These are phyloP conservation scores for Odontarrhena argentea DNA, from an alignment of 345 rosid species.

Conservation along the genomic window DNA sequence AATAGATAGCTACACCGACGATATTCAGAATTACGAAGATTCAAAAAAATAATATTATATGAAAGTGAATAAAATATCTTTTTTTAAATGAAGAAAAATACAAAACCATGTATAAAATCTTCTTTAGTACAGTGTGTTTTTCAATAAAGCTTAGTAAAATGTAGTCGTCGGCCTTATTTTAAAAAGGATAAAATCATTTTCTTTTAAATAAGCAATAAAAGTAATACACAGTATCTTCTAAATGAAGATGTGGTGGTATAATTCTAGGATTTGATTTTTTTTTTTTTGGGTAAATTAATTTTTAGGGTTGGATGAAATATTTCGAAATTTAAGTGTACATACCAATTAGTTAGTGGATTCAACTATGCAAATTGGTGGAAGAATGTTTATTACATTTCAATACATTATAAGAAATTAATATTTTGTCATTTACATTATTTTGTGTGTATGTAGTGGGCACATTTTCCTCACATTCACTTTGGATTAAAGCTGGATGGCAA, in stretches of 20 bases:
- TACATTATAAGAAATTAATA: neutral
- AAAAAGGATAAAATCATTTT: neutral
- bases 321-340: constrained; percentile 23
- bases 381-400: constrained; percentile 23
- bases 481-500: constrained; percentile 83
- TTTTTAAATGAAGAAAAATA: too few relatives aligned
- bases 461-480: constrained; percentile 94
- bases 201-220: neutral
- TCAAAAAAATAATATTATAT: too few relatives aligned
- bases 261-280: constrained; percentile 25
- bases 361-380: constrained; percentile 41
- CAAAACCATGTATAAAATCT: neutral
- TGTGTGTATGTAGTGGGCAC: constrained; percentile 72
- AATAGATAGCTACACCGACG: neutral
- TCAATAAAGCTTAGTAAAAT: neutral
- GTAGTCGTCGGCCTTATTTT: neutral
- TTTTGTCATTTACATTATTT: neutral
- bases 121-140: neutral
- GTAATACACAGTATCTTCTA: neutral
- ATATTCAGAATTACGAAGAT: constrained; percentile 11
- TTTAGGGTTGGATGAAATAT: neutral
- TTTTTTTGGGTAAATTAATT: neutral
- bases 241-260: constrained; percentile 10
- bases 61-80: too few relatives aligned
- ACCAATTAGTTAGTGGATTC: constrained; percentile 40